Evolutionary conservation across 805 yeast genomes (phyloP).

Genomic region (Hanseniaspora vineae): DNA sequence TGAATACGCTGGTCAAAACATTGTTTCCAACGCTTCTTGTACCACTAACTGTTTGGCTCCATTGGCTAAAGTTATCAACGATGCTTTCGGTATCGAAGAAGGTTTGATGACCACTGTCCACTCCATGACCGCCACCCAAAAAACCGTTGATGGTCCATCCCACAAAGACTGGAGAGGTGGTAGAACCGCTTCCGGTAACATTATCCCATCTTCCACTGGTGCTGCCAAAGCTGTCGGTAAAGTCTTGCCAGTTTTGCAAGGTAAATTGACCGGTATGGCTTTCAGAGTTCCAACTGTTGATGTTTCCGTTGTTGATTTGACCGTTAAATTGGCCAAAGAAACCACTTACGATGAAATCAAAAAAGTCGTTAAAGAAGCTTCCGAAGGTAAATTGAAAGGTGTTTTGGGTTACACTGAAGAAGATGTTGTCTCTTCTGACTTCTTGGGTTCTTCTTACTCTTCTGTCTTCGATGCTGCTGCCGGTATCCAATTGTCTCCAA

Average conservation of each 20-base stretch:
- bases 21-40: conserved; percentile 61
- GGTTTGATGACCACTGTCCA: conserved; percentile 69
- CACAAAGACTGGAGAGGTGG: conserved; percentile 77
- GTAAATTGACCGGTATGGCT: conserved; percentile 64
- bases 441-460: conserved; percentile 48
- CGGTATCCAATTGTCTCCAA: conserved; percentile 58
- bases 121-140: conserved; percentile 61
- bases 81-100: conserved; percentile 54
- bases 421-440: conserved; percentile 58
- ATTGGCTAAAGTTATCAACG: conserved; percentile 56
- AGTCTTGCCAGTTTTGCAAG: conserved; percentile 59
- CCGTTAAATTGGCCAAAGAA: conserved; percentile 45
- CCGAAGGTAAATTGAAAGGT: conserved; percentile 50
- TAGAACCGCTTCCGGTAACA: conserved; percentile 65
- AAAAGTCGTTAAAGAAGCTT: conserved; percentile 42
- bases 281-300: conserved; percentile 65
- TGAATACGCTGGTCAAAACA: conserved; percentile 43
- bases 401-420: conserved; percentile 59
- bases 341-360: conserved; percentile 55
- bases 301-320: conserved; percentile 61
- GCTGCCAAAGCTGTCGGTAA: conserved; percentile 70
- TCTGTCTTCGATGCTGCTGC: conserved; percentile 59
- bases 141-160: conserved; percentile 67
- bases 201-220: conserved; percentile 66
- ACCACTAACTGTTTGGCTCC: conserved; percentile 69